Percentiles rank a stretch among this genome's conserved stretches.
phyloP scores from a whole-genome alignment of 148 eudicot species.

The Amaranthus hypochondriacus region DNA sequence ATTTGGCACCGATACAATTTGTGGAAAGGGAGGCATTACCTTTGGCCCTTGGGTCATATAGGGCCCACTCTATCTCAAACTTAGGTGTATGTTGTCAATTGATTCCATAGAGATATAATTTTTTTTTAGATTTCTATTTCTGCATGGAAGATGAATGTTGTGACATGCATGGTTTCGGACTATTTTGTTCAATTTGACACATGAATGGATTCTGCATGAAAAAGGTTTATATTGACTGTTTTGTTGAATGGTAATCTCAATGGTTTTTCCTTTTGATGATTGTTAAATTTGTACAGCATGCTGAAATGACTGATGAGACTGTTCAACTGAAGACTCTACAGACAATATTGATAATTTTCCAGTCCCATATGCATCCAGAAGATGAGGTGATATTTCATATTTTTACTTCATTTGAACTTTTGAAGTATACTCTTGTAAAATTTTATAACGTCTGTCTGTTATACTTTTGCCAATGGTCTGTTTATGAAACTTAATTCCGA shows the following conservation, averaged over 20 bases:
- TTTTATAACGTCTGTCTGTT: too few species aligned
- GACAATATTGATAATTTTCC: constrained; percentile 84
- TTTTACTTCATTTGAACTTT: constrained; percentile 10
- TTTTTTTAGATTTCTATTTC: background rate
- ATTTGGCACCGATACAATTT: background rate
- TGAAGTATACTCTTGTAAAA: too few species aligned
- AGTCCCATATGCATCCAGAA: constrained; percentile 85
- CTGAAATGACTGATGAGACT: constrained; percentile 93
- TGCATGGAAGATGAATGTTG: background rate
- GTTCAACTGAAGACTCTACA: constrained; percentile 94
- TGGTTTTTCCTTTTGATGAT: background rate
- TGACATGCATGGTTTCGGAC: background rate
- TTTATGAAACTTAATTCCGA: too few species aligned
- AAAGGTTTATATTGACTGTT: too few species aligned
- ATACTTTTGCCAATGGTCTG: too few species aligned
- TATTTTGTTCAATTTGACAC: too few species aligned
- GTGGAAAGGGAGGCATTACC: background rate
- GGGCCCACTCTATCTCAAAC: background rate
- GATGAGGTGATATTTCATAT: constrained; percentile 54
- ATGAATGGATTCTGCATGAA: too few species aligned
- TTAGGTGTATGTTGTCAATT: background rate
- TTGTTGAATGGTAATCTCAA: constrained; percentile 1
- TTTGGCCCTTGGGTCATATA: background rate
- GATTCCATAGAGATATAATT: background rate
- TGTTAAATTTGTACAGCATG: constrained; percentile 54